These are phyloP conservation scores for Spergularia azorica DNA, from an alignment of 179 eudicot species.

Conservation along the genomic window DNA sequence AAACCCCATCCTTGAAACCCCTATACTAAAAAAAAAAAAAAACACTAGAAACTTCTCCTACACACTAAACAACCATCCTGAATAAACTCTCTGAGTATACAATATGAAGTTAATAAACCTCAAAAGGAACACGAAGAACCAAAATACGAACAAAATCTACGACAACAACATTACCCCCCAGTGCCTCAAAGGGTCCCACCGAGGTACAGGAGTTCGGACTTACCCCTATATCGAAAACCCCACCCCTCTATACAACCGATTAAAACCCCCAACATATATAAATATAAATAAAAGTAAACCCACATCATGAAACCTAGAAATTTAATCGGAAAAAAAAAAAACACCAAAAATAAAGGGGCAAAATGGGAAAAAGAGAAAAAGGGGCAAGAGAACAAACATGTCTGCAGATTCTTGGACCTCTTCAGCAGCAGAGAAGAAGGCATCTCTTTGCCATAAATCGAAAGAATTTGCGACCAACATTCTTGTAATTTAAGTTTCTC, in stretches of 20 bases:
- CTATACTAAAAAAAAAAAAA: not conserved
- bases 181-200: no score
- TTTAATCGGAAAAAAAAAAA: slow-evolving; percentile 5
- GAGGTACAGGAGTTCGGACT: no score
- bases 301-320: slow-evolving; percentile 6
- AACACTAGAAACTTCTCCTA: not conserved
- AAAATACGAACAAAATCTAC: no score
- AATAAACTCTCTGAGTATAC: not conserved
- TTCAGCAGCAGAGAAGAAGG: slow-evolving; percentile 84
- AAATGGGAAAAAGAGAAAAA: not conserved
- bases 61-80: not conserved
- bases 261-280: not conserved
- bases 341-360: not conserved
- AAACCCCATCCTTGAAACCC: not conserved
- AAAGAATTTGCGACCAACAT: slow-evolving; percentile 48
- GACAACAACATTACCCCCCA: not conserved
- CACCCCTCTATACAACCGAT: not conserved
- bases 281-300: not conserved
- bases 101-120: not conserved
- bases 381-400: slow-evolving; percentile 46
- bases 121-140: not conserved
- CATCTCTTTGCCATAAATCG: slow-evolving; percentile 88
- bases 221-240: no score
- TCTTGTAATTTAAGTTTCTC: not conserved
- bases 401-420: slow-evolving; percentile 91